phyloP scores from a whole-genome alignment of 1,284 basidiomycete species.

The Pterulicium gracile region DNA sequence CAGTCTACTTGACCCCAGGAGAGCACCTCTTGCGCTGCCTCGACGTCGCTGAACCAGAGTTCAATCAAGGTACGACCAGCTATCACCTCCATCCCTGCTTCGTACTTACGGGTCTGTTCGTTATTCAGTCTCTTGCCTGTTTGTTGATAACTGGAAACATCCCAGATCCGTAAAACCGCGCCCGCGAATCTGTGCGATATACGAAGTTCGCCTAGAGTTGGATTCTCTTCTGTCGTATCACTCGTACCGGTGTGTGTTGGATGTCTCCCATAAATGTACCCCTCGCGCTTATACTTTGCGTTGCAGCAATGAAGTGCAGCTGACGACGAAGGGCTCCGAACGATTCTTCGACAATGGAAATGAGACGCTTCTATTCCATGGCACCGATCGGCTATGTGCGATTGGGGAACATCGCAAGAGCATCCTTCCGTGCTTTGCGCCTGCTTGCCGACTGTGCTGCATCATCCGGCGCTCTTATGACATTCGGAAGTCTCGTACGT shows the following conservation, averaged over 20 bases:
- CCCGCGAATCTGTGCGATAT: neutral
- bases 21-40: neutral
- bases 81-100: too few species aligned
- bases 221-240: neutral
- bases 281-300: too few species aligned
- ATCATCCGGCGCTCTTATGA: slow-evolving; percentile 46
- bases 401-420: slow-evolving; percentile 36
- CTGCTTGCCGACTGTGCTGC: slow-evolving; percentile 38
- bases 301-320: too few species aligned
- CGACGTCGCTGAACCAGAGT: neutral
- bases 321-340: too few species aligned
- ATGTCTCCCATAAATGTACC: too few species aligned
- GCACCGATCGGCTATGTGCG: slow-evolving; percentile 41
- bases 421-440: slow-evolving; percentile 32
- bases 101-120: too few species aligned
- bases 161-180: neutral
- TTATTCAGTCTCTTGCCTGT: neutral
- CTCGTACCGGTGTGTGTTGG: too few species aligned
- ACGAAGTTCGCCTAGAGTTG: neutral
- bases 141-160: neutral
- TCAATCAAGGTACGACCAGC: too few species aligned
- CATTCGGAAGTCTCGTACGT: slow-evolving; percentile 39
- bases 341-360: too few species aligned
- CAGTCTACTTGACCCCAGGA: neutral
- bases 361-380: slow-evolving; percentile 51